Evolutionary conservation across 805 yeast genomes (phyloP), one percentile per base, ranked within the genome.

Genomic region (Candida ficus): DNA sequence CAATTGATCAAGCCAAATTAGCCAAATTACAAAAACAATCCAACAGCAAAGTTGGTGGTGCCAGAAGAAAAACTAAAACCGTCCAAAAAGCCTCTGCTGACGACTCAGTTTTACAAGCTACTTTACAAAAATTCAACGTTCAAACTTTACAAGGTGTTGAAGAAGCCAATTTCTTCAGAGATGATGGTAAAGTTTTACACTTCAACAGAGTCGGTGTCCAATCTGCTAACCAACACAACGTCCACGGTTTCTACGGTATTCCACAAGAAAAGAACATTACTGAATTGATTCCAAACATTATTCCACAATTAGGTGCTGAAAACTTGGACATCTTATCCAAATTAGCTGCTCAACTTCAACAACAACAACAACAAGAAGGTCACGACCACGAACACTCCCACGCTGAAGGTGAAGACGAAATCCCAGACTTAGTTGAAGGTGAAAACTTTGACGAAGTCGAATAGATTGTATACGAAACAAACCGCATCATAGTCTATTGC

Each of bases 91-190:
- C 75, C 47, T 88, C 84, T 48, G 88, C 80, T 58, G 95, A 89
- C 62, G 96, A 90, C 72, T 75, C 88, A 67, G 89, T 90, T 71
- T 76, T 91, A 66, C 89, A 87, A 71, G 85, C 81, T 57, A 79
- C 91, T 61, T 75, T 91, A 70, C 83, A 80, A 67, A 89, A 90
- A 73, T 75, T 91, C 66, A 83, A 85, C 69, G 95, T 90, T 52
- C 86, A 83, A 69, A 83, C 88, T 59, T 71, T 91, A 57, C 89
- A 84, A 54, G 88, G 85, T 60, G 82, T 91, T 60, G 95, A 88
- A 66, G 97, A 91, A 75, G 98, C 96, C 61, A 91, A 90, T 80
- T 86, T 91, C 76, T 90, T 93, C 85, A 84, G 76, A 69, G 96
- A 88, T 51, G 96, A 91, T 67, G 97, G 97, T 63, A 83, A 82